Conservation (phyloP, 495 filamentous ascomycete genomes). For the Neurospora discreta region DNA sequence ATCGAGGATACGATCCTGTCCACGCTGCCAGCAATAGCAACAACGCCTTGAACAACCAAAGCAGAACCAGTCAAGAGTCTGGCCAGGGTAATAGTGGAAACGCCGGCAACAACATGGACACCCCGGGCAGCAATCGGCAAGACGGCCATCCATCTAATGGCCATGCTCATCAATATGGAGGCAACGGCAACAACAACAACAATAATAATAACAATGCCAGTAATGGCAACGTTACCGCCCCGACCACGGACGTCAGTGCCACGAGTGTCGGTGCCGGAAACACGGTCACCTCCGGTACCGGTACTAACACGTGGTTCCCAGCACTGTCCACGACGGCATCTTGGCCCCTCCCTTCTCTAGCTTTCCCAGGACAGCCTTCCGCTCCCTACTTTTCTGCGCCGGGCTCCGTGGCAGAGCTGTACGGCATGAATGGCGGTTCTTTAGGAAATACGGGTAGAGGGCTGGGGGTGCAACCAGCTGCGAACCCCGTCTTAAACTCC, state of each 20-base stretch:
- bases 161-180: background rate
- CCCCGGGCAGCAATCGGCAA: background rate
- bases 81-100: background rate
- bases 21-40: conserved; percentile 7
- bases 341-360: background rate
- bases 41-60: background rate
- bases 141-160: background rate
- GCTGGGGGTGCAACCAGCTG: background rate
- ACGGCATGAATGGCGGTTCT: background rate
- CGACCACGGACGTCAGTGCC: background rate
- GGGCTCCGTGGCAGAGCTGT: background rate
- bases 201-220: background rate
- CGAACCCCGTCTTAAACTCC: background rate
- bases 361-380: background rate
- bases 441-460: background rate
- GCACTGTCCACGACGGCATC: background rate
- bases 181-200: background rate
- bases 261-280: background rate
- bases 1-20: conserved; percentile 13
- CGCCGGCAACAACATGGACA: background rate
- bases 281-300: background rate
- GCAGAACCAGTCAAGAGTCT: background rate
- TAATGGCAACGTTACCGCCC: background rate
- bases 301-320: background rate
- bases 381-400: background rate